phyloP scores from a whole-genome alignment of 2,329 filamentous ascomycete species.

The Grosmannia huntii region DNA sequence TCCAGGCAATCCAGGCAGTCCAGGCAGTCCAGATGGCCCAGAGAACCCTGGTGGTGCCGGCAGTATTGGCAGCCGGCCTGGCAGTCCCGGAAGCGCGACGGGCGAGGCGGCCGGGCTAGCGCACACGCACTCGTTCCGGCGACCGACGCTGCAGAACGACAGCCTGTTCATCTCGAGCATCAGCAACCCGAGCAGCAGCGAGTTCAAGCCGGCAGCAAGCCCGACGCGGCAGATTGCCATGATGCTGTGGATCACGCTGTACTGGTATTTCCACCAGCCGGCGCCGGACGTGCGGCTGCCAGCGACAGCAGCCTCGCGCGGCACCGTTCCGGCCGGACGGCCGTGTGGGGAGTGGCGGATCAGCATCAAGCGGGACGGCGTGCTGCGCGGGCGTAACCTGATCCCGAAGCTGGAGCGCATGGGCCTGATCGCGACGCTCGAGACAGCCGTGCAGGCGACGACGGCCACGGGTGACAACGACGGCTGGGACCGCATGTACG shows the following conservation, averaged over 20 bases:
- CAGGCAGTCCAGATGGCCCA: constrained; percentile 1
- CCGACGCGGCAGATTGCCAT: constrained; percentile 84
- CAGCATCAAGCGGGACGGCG: constrained; percentile 73
- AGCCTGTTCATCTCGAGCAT: constrained; percentile 86
- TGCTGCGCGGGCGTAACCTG: constrained; percentile 70
- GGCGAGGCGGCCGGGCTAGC: constrained; percentile 10
- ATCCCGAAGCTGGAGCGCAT: constrained; percentile 88
- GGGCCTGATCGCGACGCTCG: constrained; percentile 67
- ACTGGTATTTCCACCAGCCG: constrained; percentile 94
- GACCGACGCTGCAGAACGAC: constrained; percentile 66
- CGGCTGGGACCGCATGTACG: constrained; percentile 71
- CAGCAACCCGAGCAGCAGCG: constrained; percentile 65
- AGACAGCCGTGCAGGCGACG: constrained; percentile 52
- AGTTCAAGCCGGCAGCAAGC: constrained; percentile 68
- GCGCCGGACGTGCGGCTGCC: constrained; percentile 53
- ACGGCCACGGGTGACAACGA: constrained; percentile 32
- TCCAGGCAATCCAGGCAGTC: neutral
- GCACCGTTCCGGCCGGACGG: constrained; percentile 55
- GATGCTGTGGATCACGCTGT: constrained; percentile 91
- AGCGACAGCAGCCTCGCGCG: constrained; percentile 43
- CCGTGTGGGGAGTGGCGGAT: constrained; percentile 82
- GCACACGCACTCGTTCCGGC: constrained; percentile 51
- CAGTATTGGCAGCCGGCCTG: neutral
- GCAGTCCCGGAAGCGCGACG: too few relatives aligned
- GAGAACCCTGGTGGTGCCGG: too few relatives aligned